Percentiles rank a stretch among this genome's conserved stretches.
Evolutionary conservation across 805 yeast genomes (phyloP).

Genomic region (Cyberlindnera mrakii): DNA sequence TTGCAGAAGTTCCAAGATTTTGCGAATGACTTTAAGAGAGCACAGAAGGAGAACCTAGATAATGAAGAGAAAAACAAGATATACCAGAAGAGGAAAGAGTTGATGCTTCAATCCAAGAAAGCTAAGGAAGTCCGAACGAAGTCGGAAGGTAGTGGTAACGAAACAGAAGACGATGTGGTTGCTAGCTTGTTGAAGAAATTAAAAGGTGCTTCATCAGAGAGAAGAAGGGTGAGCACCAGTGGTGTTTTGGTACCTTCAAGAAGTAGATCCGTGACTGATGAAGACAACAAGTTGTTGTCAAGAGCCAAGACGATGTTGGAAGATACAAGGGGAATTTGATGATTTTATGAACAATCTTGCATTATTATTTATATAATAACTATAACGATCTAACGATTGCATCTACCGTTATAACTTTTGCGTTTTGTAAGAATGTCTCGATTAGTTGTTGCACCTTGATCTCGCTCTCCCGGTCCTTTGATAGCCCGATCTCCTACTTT

Average conservation of each 20-base stretch:
- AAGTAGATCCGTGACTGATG: conserved; percentile 2
- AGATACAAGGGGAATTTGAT: conserved; percentile 15
- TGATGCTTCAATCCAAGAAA: conserved; percentile 30
- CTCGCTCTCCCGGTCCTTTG: too few relatives aligned
- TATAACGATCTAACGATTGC: too few relatives aligned
- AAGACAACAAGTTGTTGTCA: conserved; percentile 13
- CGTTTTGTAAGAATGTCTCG: too few relatives aligned
- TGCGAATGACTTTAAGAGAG: conserved; percentile 71
- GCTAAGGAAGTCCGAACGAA: conserved; percentile 10
- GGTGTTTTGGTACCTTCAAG: conserved; percentile 1
- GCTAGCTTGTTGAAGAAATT: conserved; percentile 80
- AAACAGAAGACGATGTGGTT: conserved; percentile 43
- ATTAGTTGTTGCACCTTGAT: too few relatives aligned
- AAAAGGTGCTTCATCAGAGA: conserved; percentile 61
- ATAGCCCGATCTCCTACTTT: too few relatives aligned
- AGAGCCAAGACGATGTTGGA: conserved; percentile 24
- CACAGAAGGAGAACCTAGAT: conserved; percentile 69
- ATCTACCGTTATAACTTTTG: too few relatives aligned
- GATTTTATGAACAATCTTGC: conserved; percentile 1
- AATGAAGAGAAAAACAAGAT: conserved; percentile 77
- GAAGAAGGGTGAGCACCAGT: conserved; percentile 19
- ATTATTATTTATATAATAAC: background rate
- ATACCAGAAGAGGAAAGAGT: conserved; percentile 68
- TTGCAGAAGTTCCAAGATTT: conserved; percentile 78
- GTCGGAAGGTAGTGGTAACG: conserved; percentile 14